Evolutionary conservation across 2,329 filamentous ascomycete species (phyloP), one percentile per base, ranked within the genome.

Genomic region (Talaromyces atroroseus): DNA sequence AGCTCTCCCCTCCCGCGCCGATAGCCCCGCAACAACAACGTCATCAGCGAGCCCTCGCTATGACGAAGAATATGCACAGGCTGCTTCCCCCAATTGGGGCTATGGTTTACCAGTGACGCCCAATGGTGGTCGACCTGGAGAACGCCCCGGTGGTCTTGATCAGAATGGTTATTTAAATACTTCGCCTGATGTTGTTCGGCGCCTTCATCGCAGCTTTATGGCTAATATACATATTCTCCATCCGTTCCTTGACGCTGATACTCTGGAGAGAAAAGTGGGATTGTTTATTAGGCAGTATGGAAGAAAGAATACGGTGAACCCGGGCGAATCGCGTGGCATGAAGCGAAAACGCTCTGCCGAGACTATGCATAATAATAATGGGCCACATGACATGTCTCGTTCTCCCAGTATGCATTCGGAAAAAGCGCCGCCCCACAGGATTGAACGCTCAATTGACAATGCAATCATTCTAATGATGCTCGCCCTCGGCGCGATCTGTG

Each of bases 401-500:
- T 62, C 63, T 21, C 53, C 61, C 29, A 52, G 55, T 24, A 53
- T 56, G 3, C 61, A 54, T 26, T 45, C 58, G 1, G 60, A 65
- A n/a, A 49, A 42, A 3, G 24, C 56, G 6, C 12, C 54, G 21
- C 56, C 59, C 44, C 60, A 57, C 21, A 61, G 64, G n/a, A 72
- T 78, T 20, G 74, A 75, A 47, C 71, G 86, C 52, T 90, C 87
- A 7, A 84, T 94, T 16, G 82, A 85, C 53, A 95, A 89, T 62
- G 91, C 91, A 0, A 80, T 97, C 40, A 83, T 96, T 1, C 79
- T 96, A 2, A 78, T 92, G 3, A 84, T 96, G 1, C 78, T 97
- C 54, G 92, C 92, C 0, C 76, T 99, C 5, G 94, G 94, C 18
- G 91, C 90, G 66, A 88, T 97, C 12, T 92, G 89, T 64, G 71